Base-by-base conservation (phyloP, 345 rosid species). In the Citrus australasica region DNA sequence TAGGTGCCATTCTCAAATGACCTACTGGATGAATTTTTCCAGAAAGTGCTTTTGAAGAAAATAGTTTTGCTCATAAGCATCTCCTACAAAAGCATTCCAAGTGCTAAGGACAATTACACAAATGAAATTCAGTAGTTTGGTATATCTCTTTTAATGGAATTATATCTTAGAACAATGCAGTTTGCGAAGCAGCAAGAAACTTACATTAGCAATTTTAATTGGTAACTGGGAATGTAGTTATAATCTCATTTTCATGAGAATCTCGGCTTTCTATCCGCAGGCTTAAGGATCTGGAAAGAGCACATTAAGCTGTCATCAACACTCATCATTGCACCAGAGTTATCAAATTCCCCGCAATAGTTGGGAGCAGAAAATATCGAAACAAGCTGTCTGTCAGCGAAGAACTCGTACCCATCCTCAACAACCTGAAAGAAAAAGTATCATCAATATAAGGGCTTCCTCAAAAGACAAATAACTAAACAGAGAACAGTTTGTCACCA, bases 271-370 rank as follows among this genome's bases (percentile, higher is more conserved):
- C 81, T 91, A 19, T 94, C 98, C 7, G 92, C 81, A 38, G 97
- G 97, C 85, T 92, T 94, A 67, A 94, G 91, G 78, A 94, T 91
- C 85, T 92, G 97, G 83, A 94, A 94, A 32, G 98, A 94, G 81
- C 98, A 94, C 96, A 92, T 91, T 63, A 94, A 85, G 87, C 93
- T 90, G 71, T 94, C 94, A 78, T 94, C 98, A 72, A 94, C 96
- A 74, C 97, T 92, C 97, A 94, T 94, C 97, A 94, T 90, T 48
- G 98, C 97, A 60, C 97, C 98, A 24, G 96, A 93, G 74, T 94
- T 94, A 84, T 94, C 94, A 78, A 94, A 94, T 85, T 94, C 98
- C 24, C 98, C 98, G 0, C 97, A 94, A 79, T 94, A 94, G 86
- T 94, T 94, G 25, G 98, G 98, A 60, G 98, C 98, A 24, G 96